Percentiles rank a stretch among this genome's conserved stretches.
Evolutionary conservation across 2,329 filamentous ascomycete species (phyloP).

Genomic region (Talaromyces verruculosus): DNA sequence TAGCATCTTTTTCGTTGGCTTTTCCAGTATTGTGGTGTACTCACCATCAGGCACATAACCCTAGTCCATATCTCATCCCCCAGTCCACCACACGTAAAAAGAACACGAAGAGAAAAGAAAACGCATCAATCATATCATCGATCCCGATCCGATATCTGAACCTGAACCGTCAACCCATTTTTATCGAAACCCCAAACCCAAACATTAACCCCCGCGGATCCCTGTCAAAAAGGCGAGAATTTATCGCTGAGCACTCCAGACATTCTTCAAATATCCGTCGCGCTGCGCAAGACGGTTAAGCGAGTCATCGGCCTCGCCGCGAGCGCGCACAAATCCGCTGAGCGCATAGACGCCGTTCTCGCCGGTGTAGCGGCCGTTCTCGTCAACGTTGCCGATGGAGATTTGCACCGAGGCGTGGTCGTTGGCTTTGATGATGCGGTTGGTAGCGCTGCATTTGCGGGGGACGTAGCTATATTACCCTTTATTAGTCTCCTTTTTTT

Average conservation of each 20-base stretch:
- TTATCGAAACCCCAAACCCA: not conserved
- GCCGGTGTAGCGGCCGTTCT: slow-evolving; percentile 95
- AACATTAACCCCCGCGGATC: not conserved
- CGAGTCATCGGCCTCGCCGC: slow-evolving; percentile 96
- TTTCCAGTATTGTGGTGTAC: not conserved
- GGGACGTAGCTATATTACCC: slow-evolving; percentile 75
- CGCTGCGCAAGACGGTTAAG: slow-evolving; percentile 94
- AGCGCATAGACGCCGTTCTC: slow-evolving; percentile 98
- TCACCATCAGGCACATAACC: slow-evolving; percentile 20
- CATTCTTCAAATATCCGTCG: slow-evolving; percentile 94
- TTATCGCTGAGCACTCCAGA: slow-evolving; percentile 76
- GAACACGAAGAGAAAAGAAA: not conserved
- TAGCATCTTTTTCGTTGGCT: not conserved
- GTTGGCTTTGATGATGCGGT: slow-evolving; percentile 99
- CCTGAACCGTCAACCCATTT: slow-evolving; percentile 17
- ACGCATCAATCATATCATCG: slow-evolving; percentile 21
- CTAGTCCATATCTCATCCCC: not conserved
- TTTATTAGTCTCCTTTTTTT: not conserved
- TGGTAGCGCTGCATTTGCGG: slow-evolving; percentile 97
- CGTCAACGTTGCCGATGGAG: slow-evolving; percentile 95
- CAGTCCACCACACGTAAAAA: not conserved
- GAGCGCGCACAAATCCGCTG: slow-evolving; percentile 94
- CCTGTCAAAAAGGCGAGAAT: slow-evolving; percentile 20
- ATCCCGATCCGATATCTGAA: slow-evolving; percentile 8
- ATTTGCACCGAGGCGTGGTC: slow-evolving; percentile 99